Percentiles rank a stretch among this genome's conserved stretches.
phyloP scores from a whole-genome alignment of 176 grass and related monocot species.

The Bromus sterilis region DNA sequence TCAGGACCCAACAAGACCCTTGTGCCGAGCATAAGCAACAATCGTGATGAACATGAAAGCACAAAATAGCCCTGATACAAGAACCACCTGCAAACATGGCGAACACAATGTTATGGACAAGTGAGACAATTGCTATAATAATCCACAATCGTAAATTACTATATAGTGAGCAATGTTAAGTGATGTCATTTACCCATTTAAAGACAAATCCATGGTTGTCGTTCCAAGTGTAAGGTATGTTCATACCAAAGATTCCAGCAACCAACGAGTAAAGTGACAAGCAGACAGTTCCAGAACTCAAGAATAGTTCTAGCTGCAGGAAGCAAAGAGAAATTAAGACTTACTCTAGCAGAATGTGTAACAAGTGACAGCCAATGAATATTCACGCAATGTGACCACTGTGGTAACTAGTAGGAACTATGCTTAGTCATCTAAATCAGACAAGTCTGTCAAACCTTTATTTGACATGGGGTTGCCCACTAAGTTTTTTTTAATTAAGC shows the following conservation, averaged over 20 bases:
- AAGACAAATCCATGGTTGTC: slow-evolving; percentile 57
- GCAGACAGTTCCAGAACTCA: slow-evolving; percentile 84
- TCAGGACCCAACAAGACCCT: slow-evolving; percentile 98
- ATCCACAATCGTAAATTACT: neutral
- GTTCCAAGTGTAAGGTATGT: slow-evolving; percentile 98
- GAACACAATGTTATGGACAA: slow-evolving; percentile 4
- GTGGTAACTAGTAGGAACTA: neutral
- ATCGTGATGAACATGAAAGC: slow-evolving; percentile 64
- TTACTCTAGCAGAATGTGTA: neutral
- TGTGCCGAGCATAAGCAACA: slow-evolving; percentile 89
- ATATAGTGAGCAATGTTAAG: neutral
- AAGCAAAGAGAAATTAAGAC: neutral
- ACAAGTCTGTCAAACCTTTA: neutral
- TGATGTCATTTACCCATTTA: slow-evolving; percentile 67
- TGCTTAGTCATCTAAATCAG: neutral
- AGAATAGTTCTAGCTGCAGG: slow-evolving; percentile 87
- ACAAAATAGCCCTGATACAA: slow-evolving; percentile 55
- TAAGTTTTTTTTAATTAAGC: neutral
- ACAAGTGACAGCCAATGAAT: neutral
- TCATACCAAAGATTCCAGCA: slow-evolving; percentile 96
- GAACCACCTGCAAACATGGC: slow-evolving; percentile 50
- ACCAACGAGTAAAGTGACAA: slow-evolving; percentile 84
- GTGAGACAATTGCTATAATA: neutral
- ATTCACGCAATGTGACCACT: neutral
- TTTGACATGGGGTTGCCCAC: neutral